Percentiles rank a stretch among this genome's conserved stretches.
phyloP scores from a whole-genome alignment of 2,329 filamentous ascomycete species.

The Penicillium sp. region DNA sequence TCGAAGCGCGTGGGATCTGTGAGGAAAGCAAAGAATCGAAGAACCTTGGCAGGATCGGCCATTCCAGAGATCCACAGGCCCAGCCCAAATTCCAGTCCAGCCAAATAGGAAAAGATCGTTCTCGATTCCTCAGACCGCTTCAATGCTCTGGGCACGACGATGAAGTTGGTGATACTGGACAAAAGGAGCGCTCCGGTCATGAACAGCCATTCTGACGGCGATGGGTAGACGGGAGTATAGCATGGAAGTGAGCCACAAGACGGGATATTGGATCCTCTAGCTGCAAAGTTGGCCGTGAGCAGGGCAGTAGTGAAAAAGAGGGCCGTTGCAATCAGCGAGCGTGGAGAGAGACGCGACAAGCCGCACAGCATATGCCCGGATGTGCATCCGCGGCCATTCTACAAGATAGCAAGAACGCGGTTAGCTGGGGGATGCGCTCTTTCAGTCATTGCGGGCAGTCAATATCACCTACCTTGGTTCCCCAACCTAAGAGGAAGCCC shows the following conservation, averaged over 20 bases:
- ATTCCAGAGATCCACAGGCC: slow-evolving; percentile 54
- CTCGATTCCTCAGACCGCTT: slow-evolving; percentile 33
- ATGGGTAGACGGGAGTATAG: slow-evolving; percentile 48
- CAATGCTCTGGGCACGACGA: slow-evolving; percentile 34
- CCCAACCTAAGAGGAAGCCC: slow-evolving; percentile 51
- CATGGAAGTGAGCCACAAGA: slow-evolving; percentile 44
- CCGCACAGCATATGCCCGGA: slow-evolving; percentile 58
- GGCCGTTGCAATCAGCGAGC: slow-evolving; percentile 49
- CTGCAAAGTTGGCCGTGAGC: slow-evolving; percentile 43
- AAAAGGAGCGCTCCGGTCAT: slow-evolving; percentile 34
- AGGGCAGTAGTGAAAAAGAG: slow-evolving; percentile 47
- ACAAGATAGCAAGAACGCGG: not conserved
- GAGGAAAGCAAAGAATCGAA: slow-evolving; percentile 49
- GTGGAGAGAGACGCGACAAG: slow-evolving; percentile 49
- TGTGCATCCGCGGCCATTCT: slow-evolving; percentile 52
- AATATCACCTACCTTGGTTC: slow-evolving; percentile 47
- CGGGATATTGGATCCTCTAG: slow-evolving; percentile 39
- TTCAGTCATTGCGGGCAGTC: not conserved
- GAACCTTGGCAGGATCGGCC: slow-evolving; percentile 51
- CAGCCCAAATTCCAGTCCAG: slow-evolving; percentile 52
- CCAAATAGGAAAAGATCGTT: slow-evolving; percentile 43
- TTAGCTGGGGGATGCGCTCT: not conserved
- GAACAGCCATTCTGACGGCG: slow-evolving; percentile 33
- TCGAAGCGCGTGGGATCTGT: slow-evolving; percentile 48
- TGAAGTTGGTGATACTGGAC: slow-evolving; percentile 31